A percentile compares a stretch with the other conserved stretches of the same genome.
These are phyloP conservation scores for Cucumis melo DNA, from an alignment of 306 rosid species.

Conservation along the genomic window DNA sequence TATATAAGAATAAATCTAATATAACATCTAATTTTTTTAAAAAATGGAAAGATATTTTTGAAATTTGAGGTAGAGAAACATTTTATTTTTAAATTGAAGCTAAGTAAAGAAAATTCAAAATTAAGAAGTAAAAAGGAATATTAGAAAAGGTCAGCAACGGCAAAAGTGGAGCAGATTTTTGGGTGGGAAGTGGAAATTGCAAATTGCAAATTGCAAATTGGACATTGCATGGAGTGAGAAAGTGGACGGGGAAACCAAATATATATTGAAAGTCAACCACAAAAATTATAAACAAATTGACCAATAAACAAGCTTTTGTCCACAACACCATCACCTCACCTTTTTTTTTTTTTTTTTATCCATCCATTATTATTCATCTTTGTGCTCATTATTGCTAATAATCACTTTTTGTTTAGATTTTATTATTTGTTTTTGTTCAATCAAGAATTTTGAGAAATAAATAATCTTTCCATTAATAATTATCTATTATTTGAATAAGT, in stretches of 20 bases:
- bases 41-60: too few species aligned
- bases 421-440: too few species aligned
- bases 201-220: neutral
- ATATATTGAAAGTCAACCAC: neutral
- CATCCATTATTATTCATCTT: neutral
- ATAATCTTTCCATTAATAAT: too few species aligned
- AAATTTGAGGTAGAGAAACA: too few species aligned
- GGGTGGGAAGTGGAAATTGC: neutral
- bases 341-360: neutral
- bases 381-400: neutral
- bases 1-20: too few species aligned
- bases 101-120: too few species aligned
- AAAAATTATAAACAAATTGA: conserved; percentile 2
- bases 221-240: too few species aligned
- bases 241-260: neutral
- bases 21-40: too few species aligned
- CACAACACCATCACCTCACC: neutral
- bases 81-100: too few species aligned
- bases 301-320: neutral
- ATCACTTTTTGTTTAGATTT: neutral
- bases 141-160: neutral
- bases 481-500: too few species aligned
- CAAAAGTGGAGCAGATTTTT: neutral
- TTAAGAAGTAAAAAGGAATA: neutral
- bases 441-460: too few species aligned